Conservation (phyloP, 2,329 filamentous ascomycete genomes). For the Pyrenochaeta sp. region DNA sequence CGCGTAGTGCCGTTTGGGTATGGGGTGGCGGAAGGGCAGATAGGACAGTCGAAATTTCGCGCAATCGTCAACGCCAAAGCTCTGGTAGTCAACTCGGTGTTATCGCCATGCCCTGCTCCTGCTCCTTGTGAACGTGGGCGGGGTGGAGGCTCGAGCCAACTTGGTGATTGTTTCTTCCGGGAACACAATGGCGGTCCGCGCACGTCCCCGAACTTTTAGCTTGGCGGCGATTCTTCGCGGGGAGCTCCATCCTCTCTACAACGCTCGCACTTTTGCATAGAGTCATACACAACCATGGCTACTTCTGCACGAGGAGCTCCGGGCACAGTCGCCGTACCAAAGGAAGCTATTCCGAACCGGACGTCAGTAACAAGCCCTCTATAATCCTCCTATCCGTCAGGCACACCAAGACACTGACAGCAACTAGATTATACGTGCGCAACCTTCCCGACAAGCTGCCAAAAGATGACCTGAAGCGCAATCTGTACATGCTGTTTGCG, state of each 20-base stretch:
- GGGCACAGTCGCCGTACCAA: constrained; percentile 26
- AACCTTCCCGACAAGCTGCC: constrained; percentile 91
- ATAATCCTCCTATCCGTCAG: background rate
- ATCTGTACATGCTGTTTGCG: constrained; percentile 91
- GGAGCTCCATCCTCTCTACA: constrained; percentile 27
- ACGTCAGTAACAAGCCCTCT: constrained; percentile 35
- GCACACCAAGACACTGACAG: constrained; percentile 18
- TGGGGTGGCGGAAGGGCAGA: too few relatives aligned
- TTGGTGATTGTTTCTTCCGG: background rate
- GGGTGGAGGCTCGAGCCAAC: background rate
- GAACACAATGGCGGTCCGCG: constrained; percentile 18
- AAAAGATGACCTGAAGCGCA: constrained; percentile 85
- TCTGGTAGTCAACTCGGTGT: background rate
- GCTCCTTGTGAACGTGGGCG: constrained; percentile 1
- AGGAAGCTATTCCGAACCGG: constrained; percentile 38
- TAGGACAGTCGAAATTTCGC: too few relatives aligned
- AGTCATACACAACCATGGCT: constrained; percentile 28
- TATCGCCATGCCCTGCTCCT: constrained; percentile 9
- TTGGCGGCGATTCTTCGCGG: constrained; percentile 36
- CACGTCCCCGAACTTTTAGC: constrained; percentile 29
- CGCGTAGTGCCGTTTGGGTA: too few relatives aligned
- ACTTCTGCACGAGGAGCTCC: constrained; percentile 34
- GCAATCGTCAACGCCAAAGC: too few relatives aligned
- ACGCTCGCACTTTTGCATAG: constrained; percentile 12
- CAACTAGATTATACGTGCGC: constrained; percentile 79